A percentile compares a stretch with the other conserved stretches of the same genome.
Conservation (phyloP, 2,329 filamentous ascomycete species). For the Fusarium agapanthi region DNA sequence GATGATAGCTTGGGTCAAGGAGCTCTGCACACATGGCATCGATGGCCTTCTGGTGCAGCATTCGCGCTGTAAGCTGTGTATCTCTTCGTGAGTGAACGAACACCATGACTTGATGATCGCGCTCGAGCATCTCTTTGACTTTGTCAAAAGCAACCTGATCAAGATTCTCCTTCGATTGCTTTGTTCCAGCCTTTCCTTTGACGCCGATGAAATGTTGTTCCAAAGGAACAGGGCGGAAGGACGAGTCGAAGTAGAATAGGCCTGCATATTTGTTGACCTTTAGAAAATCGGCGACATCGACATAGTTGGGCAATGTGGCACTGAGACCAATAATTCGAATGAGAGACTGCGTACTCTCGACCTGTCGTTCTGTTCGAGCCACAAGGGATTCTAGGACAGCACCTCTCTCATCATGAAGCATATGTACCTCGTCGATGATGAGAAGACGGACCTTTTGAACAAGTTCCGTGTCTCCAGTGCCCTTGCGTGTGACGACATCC, state of each 20-base stretch:
- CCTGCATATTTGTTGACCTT: conserved; percentile 94
- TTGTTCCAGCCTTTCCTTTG: conserved; percentile 86
- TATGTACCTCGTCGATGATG: conserved; percentile 99
- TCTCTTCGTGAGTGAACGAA: conserved; percentile 98
- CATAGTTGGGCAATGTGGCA: conserved; percentile 93
- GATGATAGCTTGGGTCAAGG: conserved; percentile 82
- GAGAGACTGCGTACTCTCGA: conserved; percentile 96
- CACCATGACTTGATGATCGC: conserved; percentile 98
- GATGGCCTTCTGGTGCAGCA: conserved; percentile 84
- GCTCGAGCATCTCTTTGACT: conserved; percentile 88
- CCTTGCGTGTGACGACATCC: conserved; percentile 98
- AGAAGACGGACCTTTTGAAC: conserved; percentile 96
- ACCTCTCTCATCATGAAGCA: conserved; percentile 97
- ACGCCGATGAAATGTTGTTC: conserved; percentile 98
- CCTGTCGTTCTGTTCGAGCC: conserved; percentile 91
- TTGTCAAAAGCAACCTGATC: conserved; percentile 92
- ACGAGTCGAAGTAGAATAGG: conserved; percentile 95
- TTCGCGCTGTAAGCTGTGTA: conserved; percentile 86
- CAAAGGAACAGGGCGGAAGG: conserved; percentile 93
- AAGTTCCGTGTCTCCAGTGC: conserved; percentile 94
- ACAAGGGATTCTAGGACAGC: conserved; percentile 96
- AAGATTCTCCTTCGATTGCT: conserved; percentile 85
- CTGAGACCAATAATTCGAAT: conserved; percentile 97
- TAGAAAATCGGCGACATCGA: conserved; percentile 96
- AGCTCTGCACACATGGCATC: conserved; percentile 83